Base-by-base conservation (phyloP, 306 rosid genomes). In the Vigna angularis region DNA sequence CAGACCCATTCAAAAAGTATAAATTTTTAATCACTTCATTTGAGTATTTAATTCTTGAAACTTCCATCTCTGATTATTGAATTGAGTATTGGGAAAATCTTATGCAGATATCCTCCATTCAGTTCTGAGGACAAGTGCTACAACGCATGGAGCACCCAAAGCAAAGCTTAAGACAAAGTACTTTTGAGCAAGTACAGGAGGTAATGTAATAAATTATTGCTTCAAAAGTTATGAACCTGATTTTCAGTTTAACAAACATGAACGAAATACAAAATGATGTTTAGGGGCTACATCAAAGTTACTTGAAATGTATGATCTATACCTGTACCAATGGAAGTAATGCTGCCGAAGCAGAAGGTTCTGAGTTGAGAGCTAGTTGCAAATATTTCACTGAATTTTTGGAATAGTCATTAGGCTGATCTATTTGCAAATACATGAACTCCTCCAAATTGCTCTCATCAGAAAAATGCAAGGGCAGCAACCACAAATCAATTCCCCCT, bases 281-380 rank as follows among this genome's bases (percentile, higher is more conserved):
- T 63, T 62, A 51, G 57, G 36, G 44, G 51, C 47, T 42, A 15
- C 69, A 64, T 17, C 58, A 61, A 68, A 61, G 7, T 51, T 7
- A 30, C 7, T 49, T 75, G 65, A 77, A 71, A 80, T 63, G 48
- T 26, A 63, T 75, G 59, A 26, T 72, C 78, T 72, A 44, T 81
- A 94, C 98, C 91, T 94, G 98, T 87, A 86, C 51, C 73, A 89
- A 85, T 68, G 97, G 97, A 80, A 84, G 93, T 71, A 92, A 86
- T 79, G 93, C 92, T 18, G 36, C 90, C 47, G 85, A 59, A 28
- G 81, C 72, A n/a, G 89, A 76, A 40, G 91, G 78, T 4, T 81
- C 67, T 44, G 89, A 88, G 80, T 85, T 70, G 66, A 89, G 84
- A 79, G 97, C 93, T 47, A 32, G 82, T 58, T 70, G 79, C 48